A percentile compares a stretch with the other conserved stretches of the same genome.
Evolutionary conservation across 2,329 filamentous ascomycete species (phyloP).

Genomic region (Fusarium tjaetaba): DNA sequence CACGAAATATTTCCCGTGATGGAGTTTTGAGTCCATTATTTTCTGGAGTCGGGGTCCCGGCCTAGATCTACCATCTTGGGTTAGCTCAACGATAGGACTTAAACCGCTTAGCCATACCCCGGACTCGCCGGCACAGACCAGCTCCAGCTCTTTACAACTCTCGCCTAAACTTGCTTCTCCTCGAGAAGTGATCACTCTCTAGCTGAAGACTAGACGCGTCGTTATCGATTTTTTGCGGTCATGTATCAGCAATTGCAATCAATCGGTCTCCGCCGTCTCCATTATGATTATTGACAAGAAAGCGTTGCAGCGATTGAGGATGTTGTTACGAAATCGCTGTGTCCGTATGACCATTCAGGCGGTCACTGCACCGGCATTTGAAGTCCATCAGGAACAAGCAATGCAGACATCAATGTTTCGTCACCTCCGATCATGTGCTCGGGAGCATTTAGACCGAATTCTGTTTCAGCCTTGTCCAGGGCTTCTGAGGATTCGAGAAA

Average conservation of each 20-base stretch:
- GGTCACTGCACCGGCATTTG: constrained; percentile 10
- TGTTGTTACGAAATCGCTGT: constrained; percentile 18
- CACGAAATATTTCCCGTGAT: constrained; percentile 6
- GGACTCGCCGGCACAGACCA: constrained; percentile 25
- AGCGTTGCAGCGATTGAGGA: constrained; percentile 1
- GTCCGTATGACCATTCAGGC: constrained; percentile 2
- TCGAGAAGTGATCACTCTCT: not conserved
- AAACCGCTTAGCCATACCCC: constrained; percentile 1
- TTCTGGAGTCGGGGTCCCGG: not conserved
- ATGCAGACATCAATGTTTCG: not conserved
- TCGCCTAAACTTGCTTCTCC: constrained; percentile 22
- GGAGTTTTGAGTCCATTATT: not conserved
- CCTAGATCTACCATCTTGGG: not conserved
- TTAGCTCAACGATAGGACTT: not conserved
- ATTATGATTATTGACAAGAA: not conserved
- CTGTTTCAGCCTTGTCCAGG: not conserved
- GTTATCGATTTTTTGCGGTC: constrained; percentile 10
- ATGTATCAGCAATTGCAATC: constrained; percentile 5
- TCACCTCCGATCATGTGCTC: constrained; percentile 10
- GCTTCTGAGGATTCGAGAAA: not conserved
- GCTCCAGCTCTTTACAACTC: constrained; percentile 1
- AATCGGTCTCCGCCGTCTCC: not conserved
- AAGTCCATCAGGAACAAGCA: not conserved
- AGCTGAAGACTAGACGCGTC: not conserved
- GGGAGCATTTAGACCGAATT: constrained; percentile 3